phyloP scores from a whole-genome alignment of 495 filamentous ascomycete species.

The Cercophora newfieldiana region DNA sequence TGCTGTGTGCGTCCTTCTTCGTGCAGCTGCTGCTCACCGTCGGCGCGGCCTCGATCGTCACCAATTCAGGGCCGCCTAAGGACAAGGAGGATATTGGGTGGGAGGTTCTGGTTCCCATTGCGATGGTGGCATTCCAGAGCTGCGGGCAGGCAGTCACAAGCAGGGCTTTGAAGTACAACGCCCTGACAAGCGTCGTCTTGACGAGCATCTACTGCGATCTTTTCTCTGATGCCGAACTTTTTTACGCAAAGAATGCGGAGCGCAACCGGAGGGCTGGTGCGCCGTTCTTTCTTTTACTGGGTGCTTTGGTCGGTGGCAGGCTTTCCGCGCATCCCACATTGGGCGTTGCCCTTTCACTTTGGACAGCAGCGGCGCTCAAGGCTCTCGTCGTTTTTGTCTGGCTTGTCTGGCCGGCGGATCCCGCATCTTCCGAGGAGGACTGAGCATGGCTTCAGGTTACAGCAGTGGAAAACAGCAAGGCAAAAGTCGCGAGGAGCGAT shows the following conservation, averaged over 20 bases:
- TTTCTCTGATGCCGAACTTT: slow-evolving; percentile 61
- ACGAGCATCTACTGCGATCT: slow-evolving; percentile 73
- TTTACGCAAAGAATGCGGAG: slow-evolving; percentile 54
- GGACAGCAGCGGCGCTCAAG: slow-evolving; percentile 61
- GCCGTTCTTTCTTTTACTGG: slow-evolving; percentile 57
- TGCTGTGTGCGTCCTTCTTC: slow-evolving; percentile 61
- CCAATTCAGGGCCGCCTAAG: slow-evolving; percentile 34
- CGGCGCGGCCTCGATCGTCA: slow-evolving; percentile 61
- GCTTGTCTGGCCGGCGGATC: slow-evolving; percentile 54
- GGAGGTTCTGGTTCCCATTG: slow-evolving; percentile 60
- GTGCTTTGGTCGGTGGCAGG: slow-evolving; percentile 60
- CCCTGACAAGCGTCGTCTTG: slow-evolving; percentile 67
- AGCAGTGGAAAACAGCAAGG: too few relatives aligned
- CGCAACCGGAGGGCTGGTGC: slow-evolving; percentile 60
- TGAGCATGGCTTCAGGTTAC: too few relatives aligned
- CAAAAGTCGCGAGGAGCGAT: too few relatives aligned
- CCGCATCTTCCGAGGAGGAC: slow-evolving; percentile 6
- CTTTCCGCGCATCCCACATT: slow-evolving; percentile 52
- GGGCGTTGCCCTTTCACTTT: slow-evolving; percentile 63
- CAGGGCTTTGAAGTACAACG: slow-evolving; percentile 60
- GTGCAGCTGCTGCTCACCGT: slow-evolving; percentile 54
- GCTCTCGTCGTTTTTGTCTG: slow-evolving; percentile 52
- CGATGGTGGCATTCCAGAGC: slow-evolving; percentile 67
- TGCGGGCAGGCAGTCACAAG: slow-evolving; percentile 70
- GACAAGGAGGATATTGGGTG: slow-evolving; percentile 51